These are phyloP conservation scores for Triticum dicoccoides DNA, from an alignment of 176 grass and related monocot genomes.

Conservation along the genomic window DNA sequence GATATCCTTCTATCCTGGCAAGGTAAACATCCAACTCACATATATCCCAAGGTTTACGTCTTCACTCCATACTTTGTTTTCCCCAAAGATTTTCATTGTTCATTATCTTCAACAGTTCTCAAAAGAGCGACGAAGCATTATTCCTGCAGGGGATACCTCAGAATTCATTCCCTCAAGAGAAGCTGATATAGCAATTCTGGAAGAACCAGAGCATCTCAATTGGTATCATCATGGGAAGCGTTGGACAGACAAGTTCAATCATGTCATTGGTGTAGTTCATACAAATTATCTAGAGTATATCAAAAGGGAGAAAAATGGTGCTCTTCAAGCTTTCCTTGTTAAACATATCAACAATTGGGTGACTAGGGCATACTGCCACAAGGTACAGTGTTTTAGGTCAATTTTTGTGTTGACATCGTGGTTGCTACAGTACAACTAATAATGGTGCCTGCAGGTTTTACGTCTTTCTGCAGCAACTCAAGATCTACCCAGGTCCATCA, in stretches of 20 bases:
- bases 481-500: slow-evolving; percentile 74
- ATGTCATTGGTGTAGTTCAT: slow-evolving; percentile 90
- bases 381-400: slow-evolving; percentile 51
- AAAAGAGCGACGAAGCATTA: slow-evolving; percentile 87
- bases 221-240: slow-evolving; percentile 99
- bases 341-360: slow-evolving; percentile 98
- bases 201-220: slow-evolving; percentile 98
- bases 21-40: slow-evolving; percentile 50
- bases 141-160: slow-evolving; percentile 89
- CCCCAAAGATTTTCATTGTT: background rate
- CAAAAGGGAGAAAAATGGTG: slow-evolving; percentile 91
- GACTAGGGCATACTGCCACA: slow-evolving; percentile 87
- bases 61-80: slow-evolving; percentile 23
- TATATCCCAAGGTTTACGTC: background rate
- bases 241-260: slow-evolving; percentile 98
- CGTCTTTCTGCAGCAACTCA: slow-evolving; percentile 90
- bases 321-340: slow-evolving; percentile 87
- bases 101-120: slow-evolving; percentile 69
- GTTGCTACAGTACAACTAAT: slow-evolving; percentile 27
- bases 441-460: slow-evolving; percentile 62
- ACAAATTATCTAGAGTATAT: slow-evolving; percentile 99
- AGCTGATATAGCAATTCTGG: slow-evolving; percentile 94
- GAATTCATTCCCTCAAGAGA: slow-evolving; percentile 85
- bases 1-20: slow-evolving; percentile 90
- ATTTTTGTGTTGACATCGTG: background rate